Conservation (phyloP, 1,284 basidiomycete genomes). For the Heterobasidion occidentale region DNA sequence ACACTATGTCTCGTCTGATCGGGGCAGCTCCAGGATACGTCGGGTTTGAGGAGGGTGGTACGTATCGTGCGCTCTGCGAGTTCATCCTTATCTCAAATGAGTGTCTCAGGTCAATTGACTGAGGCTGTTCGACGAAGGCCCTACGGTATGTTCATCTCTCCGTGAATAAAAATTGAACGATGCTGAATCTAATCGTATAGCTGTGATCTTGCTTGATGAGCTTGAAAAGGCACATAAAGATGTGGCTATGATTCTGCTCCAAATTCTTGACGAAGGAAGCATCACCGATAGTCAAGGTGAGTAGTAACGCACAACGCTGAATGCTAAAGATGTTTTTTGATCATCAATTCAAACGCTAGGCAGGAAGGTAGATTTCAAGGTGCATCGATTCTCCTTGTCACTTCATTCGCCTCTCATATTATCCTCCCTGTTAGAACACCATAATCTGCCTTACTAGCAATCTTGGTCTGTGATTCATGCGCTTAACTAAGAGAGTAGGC, state of each 20-base stretch:
- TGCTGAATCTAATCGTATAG: slow-evolving; percentile 25
- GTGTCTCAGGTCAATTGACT: slow-evolving; percentile 60
- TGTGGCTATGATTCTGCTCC: slow-evolving; percentile 86
- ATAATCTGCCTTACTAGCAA: slow-evolving; percentile 66
- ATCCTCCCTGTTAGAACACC: slow-evolving; percentile 48
- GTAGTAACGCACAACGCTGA: background rate
- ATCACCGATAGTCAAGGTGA: slow-evolving; percentile 64
- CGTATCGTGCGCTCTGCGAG: slow-evolving; percentile 2
- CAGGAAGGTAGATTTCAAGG: slow-evolving; percentile 37
- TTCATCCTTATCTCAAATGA: background rate
- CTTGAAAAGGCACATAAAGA: slow-evolving; percentile 93
- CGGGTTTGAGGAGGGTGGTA: slow-evolving; percentile 87
- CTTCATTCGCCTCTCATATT: background rate
- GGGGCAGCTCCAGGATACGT: slow-evolving; percentile 92
- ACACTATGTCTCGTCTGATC: slow-evolving; percentile 85
- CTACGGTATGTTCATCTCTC: slow-evolving; percentile 44
- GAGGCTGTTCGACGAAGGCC: slow-evolving; percentile 83
- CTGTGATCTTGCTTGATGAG: slow-evolving; percentile 79
- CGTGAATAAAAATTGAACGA: background rate
- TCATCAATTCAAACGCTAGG: background rate
- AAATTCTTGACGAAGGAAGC: slow-evolving; percentile 88
- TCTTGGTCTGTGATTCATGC: slow-evolving; percentile 25
- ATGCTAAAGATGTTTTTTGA: background rate
- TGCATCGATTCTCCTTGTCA: slow-evolving; percentile 14
- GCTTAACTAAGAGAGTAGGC: background rate